A percentile compares a stretch with the other conserved stretches of the same genome.
Conservation (phyloP, 148 eudicot species). For the Salicornia ramosissima region DNA sequence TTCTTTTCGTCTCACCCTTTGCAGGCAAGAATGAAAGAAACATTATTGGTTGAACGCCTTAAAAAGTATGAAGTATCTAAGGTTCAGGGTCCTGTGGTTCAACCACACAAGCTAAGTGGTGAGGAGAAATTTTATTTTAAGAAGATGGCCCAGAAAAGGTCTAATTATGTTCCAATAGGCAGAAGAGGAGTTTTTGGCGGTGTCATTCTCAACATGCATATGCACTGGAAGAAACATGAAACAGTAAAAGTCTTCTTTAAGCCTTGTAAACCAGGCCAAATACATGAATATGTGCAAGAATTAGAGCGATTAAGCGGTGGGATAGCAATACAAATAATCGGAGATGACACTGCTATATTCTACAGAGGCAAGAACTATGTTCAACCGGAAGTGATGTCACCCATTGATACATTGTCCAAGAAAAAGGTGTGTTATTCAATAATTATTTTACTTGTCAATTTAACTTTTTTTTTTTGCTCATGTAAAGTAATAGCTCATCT, state of each 20-base stretch:
- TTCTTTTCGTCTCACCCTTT: conserved; percentile 16
- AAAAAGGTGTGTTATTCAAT: conserved; percentile 52
- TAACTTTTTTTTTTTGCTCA: neutral
- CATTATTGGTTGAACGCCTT: conserved; percentile 66
- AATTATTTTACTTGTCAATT: neutral
- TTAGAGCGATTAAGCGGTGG: conserved; percentile 92
- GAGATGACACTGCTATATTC: conserved; percentile 77
- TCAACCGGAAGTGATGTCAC: conserved; percentile 92
- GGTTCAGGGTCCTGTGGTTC: conserved; percentile 73
- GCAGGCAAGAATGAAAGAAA: conserved; percentile 84
- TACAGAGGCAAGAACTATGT: conserved; percentile 88
- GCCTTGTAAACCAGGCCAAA: conserved; percentile 91
- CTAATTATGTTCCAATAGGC: conserved; percentile 90
- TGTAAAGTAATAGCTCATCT: neutral
- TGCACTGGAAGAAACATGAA: conserved; percentile 99
- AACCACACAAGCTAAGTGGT: conserved; percentile 66
- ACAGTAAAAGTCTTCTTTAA: conserved; percentile 88
- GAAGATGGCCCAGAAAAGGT: conserved; percentile 88
- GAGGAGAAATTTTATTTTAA: conserved; percentile 86
- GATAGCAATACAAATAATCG: conserved; percentile 71
- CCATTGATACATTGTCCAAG: conserved; percentile 86
- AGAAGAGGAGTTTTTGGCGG: conserved; percentile 95
- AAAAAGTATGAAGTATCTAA: conserved; percentile 72
- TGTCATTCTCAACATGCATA: conserved; percentile 92
- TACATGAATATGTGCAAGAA: conserved; percentile 73